phyloP scores from a whole-genome alignment of 768 basidiomycete genomes.

The Pluteus cervinus region DNA sequence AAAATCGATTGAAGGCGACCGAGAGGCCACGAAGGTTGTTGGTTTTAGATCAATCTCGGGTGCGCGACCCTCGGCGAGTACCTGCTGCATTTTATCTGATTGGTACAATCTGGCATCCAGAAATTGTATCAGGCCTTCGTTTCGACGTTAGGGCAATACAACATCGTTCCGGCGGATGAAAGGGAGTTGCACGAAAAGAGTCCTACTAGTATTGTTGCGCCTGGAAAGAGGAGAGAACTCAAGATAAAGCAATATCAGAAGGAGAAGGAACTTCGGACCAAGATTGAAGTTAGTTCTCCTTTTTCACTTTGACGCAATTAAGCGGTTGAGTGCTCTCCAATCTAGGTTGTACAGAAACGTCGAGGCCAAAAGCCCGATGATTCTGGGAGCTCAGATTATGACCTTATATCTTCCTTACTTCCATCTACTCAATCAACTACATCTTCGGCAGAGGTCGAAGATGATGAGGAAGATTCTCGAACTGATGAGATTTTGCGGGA shows the following conservation, averaged over 20 bases:
- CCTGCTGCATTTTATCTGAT: too few relatives aligned
- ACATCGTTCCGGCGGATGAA: conserved; percentile 58
- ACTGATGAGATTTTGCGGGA: conserved; percentile 65
- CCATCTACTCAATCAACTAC: conserved; percentile 21
- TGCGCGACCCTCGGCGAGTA: too few relatives aligned
- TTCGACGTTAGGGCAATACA: conserved; percentile 53
- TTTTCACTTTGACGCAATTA: neutral
- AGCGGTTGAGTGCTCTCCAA: neutral
- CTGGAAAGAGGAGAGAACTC: conserved; percentile 67
- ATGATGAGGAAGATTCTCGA: conserved; percentile 49
- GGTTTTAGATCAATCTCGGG: conserved; percentile 51
- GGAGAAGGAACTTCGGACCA: conserved; percentile 72
- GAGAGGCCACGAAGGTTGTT: conserved; percentile 54
- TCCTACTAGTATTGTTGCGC: conserved; percentile 48
- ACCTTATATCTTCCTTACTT: conserved; percentile 60
- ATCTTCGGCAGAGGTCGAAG: conserved; percentile 21
- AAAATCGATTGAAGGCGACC: conserved; percentile 49
- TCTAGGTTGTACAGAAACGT: conserved; percentile 54
- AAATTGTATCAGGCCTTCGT: conserved; percentile 41
- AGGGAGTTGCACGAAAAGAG: conserved; percentile 46
- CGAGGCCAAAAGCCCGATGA: conserved; percentile 32
- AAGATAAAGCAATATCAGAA: conserved; percentile 90
- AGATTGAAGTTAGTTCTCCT: conserved; percentile 54
- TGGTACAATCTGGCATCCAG: too few relatives aligned
- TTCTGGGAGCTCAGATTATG: conserved; percentile 42